Percentiles rank a stretch among this genome's conserved stretches.
phyloP scores from a whole-genome alignment of 1,284 basidiomycete genomes.

The Sphaerobolus stellatus region DNA sequence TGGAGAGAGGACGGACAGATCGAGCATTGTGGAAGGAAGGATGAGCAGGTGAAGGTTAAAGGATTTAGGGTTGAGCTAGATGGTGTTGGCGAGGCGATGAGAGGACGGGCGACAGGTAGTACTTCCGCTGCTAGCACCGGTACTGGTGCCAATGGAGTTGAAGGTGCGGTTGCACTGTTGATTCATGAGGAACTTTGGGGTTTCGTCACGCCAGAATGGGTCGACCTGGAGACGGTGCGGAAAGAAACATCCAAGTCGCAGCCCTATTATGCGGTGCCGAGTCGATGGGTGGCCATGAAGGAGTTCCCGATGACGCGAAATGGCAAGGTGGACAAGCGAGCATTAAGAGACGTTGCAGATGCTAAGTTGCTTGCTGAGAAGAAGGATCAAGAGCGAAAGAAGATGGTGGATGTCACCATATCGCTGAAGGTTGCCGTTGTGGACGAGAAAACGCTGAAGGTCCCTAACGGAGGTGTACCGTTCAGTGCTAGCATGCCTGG shows the following conservation, averaged over 20 bases:
- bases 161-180: slow-evolving; percentile 16
- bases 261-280: slow-evolving; percentile 20
- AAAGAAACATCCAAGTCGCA: slow-evolving; percentile 15
- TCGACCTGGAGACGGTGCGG: slow-evolving; percentile 12
- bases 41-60: slow-evolving; percentile 21
- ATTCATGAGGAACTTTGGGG: slow-evolving; percentile 20
- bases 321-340: slow-evolving; percentile 54
- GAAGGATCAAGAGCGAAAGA: background rate
- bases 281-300: slow-evolving; percentile 8
- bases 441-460: background rate
- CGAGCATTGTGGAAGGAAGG: slow-evolving; percentile 21
- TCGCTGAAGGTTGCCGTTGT: background rate
- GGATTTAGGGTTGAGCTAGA: slow-evolving; percentile 24
- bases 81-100: slow-evolving; percentile 19
- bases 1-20: slow-evolving; percentile 21
- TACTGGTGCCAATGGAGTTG: too few species aligned
- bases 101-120: background rate
- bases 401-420: background rate
- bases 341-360: slow-evolving; percentile 47
- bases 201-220: slow-evolving; percentile 16
- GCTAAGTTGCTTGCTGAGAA: too few species aligned
- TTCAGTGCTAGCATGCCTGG: slow-evolving; percentile 3
- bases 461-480: background rate
- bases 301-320: slow-evolving; percentile 27
- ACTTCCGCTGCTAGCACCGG: too few species aligned